Evolutionary conservation across 192 early-diverging fungal genomes (phyloP), one percentile per base, ranked within the genome.

Genomic region (Umbelopsis vinacea): DNA sequence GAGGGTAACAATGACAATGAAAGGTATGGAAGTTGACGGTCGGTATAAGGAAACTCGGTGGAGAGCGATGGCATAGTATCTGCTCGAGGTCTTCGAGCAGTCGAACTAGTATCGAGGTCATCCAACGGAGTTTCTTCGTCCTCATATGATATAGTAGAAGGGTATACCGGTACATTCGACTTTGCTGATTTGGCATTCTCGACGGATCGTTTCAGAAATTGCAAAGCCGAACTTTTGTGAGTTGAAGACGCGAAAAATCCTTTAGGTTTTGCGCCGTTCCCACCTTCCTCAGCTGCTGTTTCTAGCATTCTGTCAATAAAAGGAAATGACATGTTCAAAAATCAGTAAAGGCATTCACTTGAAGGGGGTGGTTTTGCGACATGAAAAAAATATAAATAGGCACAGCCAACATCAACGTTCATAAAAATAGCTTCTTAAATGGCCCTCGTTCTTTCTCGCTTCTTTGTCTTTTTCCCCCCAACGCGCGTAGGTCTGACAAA

Each of bases 31-130:
- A 23, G 54, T n/a, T 50, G 47, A 14, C 48, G 43, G 38, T 63
- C 47, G 35, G 66, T 73, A 29, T 73, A 73, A 9, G 63, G 63
- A 24, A 67, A 73, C 57, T 66, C 66, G 26, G 72, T 73, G 1
- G 74, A 75, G 10, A 69, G 73, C 6, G 69, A 70, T 11, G 74
- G 74, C 74, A 75, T 75, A 2, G 74, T 75, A 24, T 75, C 74
- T 24, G 74, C 74, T 26, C 74, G 74, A 12, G 68, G 74, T 52
- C 74, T 29, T 19, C 74, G 69, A 37, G 57, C 57, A 29, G 57
- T 37, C 12, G 57, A 63, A 63, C 33, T 35, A 19, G 57, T 26
- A 17, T 63, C 57, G 12, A 37, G 17, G 33, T 63, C 57, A 29
- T 63, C 26, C 19, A 37, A 63, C 26, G 26, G 26, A 19, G 57